phyloP scores from a whole-genome alignment of 768 basidiomycete genomes.

The Kondoa subrosea region DNA sequence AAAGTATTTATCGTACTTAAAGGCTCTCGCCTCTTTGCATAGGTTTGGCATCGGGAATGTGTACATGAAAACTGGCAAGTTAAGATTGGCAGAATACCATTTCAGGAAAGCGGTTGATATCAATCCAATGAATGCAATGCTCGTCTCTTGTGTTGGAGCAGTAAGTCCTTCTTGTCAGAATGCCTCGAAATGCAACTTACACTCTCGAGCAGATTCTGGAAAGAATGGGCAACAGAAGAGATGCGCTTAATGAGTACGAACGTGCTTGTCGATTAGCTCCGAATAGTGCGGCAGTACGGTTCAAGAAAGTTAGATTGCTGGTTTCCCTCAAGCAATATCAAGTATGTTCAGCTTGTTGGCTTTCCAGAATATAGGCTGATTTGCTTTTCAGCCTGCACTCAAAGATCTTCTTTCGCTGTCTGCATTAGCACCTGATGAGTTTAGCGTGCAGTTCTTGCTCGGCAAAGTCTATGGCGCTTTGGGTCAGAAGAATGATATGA shows the following conservation, averaged over 20 bases:
- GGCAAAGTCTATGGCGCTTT: conserved; percentile 74
- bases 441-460: conserved; percentile 89
- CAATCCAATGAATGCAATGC: conserved; percentile 86
- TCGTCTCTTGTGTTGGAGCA: conserved; percentile 89
- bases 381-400: conserved; percentile 49
- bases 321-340: conserved; percentile 66
- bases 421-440: conserved; percentile 76
- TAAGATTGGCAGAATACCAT: conserved; percentile 87
- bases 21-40: not conserved
- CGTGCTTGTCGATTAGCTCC: conserved; percentile 61
- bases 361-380: conserved; percentile 18
- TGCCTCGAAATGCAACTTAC: not conserved
- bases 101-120: conserved; percentile 81
- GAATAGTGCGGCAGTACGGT: conserved; percentile 80
- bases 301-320: conserved; percentile 80
- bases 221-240: conserved; percentile 56
- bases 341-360: conserved; percentile 38
- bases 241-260: conserved; percentile 63
- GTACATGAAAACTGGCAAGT: conserved; percentile 84
- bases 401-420: conserved; percentile 63
- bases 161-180: conserved; percentile 40
- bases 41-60: conserved; percentile 99
- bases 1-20: not conserved
- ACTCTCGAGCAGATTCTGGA: conserved; percentile 54
- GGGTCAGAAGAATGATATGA: conserved; percentile 61